phyloP scores from a whole-genome alignment of 257 asterid genomes.

The Ehretia macrophylla region DNA sequence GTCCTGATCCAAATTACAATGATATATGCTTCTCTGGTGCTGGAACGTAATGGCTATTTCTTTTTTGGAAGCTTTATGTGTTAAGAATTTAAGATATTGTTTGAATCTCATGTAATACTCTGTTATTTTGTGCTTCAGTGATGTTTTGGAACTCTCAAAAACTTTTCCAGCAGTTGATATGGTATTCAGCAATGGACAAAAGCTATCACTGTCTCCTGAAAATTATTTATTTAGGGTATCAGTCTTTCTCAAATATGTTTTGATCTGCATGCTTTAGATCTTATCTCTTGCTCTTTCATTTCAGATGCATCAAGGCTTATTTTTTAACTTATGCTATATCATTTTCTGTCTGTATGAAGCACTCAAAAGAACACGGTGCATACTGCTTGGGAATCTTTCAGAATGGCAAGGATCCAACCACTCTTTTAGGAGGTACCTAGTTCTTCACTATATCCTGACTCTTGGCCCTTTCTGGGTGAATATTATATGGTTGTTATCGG shows the following conservation, averaged over 20 bases:
- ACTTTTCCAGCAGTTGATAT: slow-evolving; percentile 83
- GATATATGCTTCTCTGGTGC: slow-evolving; percentile 98
- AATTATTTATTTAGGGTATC: slow-evolving; percentile 91
- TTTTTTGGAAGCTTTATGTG: not conserved
- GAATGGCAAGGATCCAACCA: slow-evolving; percentile 97
- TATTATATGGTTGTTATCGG: not conserved
- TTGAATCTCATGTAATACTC: slow-evolving; percentile 21
- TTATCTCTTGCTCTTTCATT: slow-evolving; percentile 1
- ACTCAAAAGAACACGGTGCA: slow-evolving; percentile 91
- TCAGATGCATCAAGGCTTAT: slow-evolving; percentile 15
- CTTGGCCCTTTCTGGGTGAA: not conserved
- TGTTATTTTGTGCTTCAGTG: slow-evolving; percentile 55
- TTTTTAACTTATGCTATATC: slow-evolving; percentile 11
- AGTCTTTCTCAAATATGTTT: slow-evolving; percentile 11
- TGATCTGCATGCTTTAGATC: not conserved
- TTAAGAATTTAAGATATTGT: slow-evolving; percentile 5
- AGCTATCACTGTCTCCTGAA: slow-evolving; percentile 83
- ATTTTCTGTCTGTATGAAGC: slow-evolving; percentile 37
- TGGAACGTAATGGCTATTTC: slow-evolving; percentile 62
- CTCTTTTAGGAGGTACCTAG: slow-evolving; percentile 86
- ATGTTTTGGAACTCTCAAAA: slow-evolving; percentile 56
- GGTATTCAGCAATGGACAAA: slow-evolving; percentile 81
- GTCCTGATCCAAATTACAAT: slow-evolving; percentile 89
- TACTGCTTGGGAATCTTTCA: slow-evolving; percentile 97
- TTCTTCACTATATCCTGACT: not conserved